These are phyloP conservation scores for Sarocladiaceae sp. DNA, from an alignment of 2,329 filamentous ascomycete species.

Conservation along the genomic window DNA sequence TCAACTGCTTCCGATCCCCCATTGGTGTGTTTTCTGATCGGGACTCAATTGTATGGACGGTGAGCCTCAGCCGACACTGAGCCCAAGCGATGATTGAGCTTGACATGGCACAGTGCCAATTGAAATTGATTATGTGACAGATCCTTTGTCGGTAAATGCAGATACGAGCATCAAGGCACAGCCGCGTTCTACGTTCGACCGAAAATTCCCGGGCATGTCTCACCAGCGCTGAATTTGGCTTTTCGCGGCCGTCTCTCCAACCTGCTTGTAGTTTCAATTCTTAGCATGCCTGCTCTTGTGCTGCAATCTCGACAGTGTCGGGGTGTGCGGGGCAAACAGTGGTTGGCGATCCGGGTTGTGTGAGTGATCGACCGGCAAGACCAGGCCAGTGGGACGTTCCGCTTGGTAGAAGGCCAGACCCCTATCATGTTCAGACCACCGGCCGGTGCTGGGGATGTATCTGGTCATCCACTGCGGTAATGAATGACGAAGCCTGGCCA, in stretches of 20 bases:
- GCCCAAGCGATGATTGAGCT: not conserved
- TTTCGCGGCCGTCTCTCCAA: no score
- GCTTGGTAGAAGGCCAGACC: not conserved
- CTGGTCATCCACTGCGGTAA: not conserved
- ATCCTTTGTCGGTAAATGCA: no score
- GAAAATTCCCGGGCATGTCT: no score
- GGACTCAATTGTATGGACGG: not conserved
- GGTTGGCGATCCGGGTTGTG: not conserved
- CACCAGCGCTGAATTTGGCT: no score
- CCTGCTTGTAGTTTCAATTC: no score
- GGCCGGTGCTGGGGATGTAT: not conserved
- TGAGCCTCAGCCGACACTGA: not conserved
- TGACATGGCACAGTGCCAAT: not conserved
- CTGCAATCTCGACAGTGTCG: no score
- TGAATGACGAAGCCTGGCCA: not conserved
- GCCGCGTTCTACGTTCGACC: no score
- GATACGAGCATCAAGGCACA: no score
- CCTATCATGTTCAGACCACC: not conserved
- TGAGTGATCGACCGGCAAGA: not conserved
- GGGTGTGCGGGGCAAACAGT: not conserved
- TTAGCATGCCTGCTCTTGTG: no score
- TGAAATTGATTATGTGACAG: no score
- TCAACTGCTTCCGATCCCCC: not conserved
- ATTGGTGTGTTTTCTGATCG: not conserved
- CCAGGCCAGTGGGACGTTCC: slow-evolving; percentile 1